Conservation (phyloP, 2,329 filamentous ascomycete genomes). For the Hypocrella siamensis region DNA sequence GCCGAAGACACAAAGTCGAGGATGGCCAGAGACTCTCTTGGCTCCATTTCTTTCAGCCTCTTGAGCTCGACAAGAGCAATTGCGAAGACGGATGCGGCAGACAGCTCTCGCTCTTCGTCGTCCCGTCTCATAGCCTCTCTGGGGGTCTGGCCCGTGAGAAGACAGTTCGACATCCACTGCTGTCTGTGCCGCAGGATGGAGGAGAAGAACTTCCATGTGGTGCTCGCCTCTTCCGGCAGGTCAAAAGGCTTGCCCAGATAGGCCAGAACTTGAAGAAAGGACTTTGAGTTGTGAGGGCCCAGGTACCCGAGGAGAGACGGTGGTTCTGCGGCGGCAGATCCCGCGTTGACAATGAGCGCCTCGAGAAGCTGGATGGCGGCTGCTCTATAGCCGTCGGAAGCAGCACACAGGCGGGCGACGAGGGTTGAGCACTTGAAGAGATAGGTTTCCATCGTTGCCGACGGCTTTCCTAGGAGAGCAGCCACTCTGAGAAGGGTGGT, state of each 20-base stretch:
- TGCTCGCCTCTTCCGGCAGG: constrained; percentile 45
- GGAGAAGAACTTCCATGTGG: constrained; percentile 75
- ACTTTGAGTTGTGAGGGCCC: constrained; percentile 65
- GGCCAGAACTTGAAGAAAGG: constrained; percentile 66
- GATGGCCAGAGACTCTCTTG: constrained; percentile 55
- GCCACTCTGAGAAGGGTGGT: constrained; percentile 57
- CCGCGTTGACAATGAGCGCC: constrained; percentile 54
- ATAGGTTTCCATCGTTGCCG: constrained; percentile 55
- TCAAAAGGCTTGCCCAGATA: constrained; percentile 62
- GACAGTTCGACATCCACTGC: constrained; percentile 88
- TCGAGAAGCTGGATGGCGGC: constrained; percentile 56
- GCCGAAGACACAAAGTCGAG: constrained; percentile 77
- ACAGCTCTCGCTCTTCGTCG: constrained; percentile 31
- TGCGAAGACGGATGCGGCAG: constrained; percentile 50
- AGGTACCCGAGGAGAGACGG: constrained; percentile 90
- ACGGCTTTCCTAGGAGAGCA: constrained; percentile 44
- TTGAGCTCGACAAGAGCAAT: constrained; percentile 58
- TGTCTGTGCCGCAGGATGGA: constrained; percentile 78
- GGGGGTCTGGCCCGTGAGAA: constrained; percentile 78
- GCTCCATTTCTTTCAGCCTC: constrained; percentile 46
- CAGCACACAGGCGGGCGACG: constrained; percentile 60
- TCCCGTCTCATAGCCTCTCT: constrained; percentile 52
- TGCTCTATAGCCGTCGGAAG: constrained; percentile 47
- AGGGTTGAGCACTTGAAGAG: constrained; percentile 69
- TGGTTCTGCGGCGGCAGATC: constrained; percentile 54